Evolutionary conservation across 78 protist species (phyloP).

Genomic region (Tieghemostelium lacteum): DNA sequence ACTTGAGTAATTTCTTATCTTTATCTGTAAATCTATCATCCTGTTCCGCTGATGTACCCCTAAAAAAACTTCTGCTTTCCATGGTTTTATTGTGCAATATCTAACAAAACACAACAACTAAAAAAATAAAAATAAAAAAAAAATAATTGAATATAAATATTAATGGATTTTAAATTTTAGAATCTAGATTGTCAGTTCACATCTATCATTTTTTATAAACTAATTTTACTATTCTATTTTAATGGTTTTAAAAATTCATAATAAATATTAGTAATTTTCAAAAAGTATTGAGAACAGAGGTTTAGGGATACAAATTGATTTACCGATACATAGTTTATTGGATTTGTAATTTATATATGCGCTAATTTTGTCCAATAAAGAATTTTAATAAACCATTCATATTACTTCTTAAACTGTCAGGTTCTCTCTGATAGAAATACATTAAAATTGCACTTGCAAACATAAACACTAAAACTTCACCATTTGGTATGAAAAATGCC

Average conservation of each 20-base stretch:
- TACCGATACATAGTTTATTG: background rate
- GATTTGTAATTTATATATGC: conserved; percentile 1
- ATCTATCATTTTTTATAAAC: too few species aligned
- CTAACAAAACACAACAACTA: too few species aligned
- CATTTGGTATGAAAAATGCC: conserved; percentile 42
- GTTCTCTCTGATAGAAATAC: conserved; percentile 73
- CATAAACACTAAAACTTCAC: conserved; percentile 73
- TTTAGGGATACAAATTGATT: background rate
- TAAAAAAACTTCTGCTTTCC: conserved; percentile 31
- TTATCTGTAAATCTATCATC: conserved; percentile 88
- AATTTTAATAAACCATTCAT: conserved; percentile 75
- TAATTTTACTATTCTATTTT: too few species aligned
- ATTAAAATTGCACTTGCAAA: conserved; percentile 52
- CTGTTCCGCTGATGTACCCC: conserved; percentile 88
- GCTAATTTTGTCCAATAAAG: conserved; percentile 40
- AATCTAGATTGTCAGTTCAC: too few species aligned
- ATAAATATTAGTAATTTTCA: too few species aligned
- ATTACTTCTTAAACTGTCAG: conserved; percentile 72
- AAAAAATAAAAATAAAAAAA: too few species aligned
- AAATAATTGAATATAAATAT: too few species aligned
- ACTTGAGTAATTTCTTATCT: conserved; percentile 79
- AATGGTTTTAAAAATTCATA: too few species aligned
- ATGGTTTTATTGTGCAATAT: background rate
- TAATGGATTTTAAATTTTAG: too few species aligned
- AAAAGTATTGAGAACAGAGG: background rate